A percentile compares a stretch with the other conserved stretches of the same genome.
Conservation (phyloP, 768 basidiomycete genomes). For the Trametopsis cervina region DNA sequence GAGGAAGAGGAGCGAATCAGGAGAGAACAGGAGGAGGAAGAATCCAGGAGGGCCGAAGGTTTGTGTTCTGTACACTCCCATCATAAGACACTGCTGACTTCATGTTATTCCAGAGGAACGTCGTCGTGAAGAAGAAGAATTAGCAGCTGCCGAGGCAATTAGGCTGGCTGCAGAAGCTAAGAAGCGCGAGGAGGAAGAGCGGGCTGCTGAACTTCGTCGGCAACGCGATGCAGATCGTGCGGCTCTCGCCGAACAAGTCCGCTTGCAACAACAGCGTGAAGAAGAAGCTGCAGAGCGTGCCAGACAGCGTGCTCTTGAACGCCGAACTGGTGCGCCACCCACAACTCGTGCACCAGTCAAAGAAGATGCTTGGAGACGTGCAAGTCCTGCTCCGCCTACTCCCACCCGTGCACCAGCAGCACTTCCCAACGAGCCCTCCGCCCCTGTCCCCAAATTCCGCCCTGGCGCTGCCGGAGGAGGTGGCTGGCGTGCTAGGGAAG, state of each 20-base stretch:
- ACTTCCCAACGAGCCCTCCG: conserved; percentile 20
- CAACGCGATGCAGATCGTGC: conserved; percentile 45
- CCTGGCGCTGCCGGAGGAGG: conserved; percentile 33
- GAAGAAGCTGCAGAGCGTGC: conserved; percentile 55
- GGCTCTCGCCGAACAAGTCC: conserved; percentile 46
- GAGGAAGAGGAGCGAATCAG: conserved; percentile 34
- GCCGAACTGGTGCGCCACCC: conserved; percentile 16
- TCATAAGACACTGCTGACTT: not conserved
- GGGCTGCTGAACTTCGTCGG: conserved; percentile 40
- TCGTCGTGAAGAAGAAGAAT: conserved; percentile 35
- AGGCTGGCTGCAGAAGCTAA: conserved; percentile 39
- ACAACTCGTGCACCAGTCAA: conserved; percentile 8
- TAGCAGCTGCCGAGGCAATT: conserved; percentile 24
- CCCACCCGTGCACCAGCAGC: conserved; percentile 19
- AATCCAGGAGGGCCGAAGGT: conserved; percentile 46
- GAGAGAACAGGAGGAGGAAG: conserved; percentile 35
- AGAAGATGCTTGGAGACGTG: conserved; percentile 18
- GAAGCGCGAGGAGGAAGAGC: conserved; percentile 61
- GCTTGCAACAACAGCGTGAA: conserved; percentile 56
- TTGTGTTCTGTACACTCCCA: conserved; percentile 14
- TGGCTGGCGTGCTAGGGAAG: conserved; percentile 56
- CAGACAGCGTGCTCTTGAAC: conserved; percentile 27
- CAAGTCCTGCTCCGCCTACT: conserved; percentile 21
- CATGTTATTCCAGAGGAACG: conserved; percentile 47
- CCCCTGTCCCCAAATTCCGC: conserved; percentile 34